Base-by-base conservation (phyloP, 768 basidiomycete species). In the Mycena galericulata region DNA sequence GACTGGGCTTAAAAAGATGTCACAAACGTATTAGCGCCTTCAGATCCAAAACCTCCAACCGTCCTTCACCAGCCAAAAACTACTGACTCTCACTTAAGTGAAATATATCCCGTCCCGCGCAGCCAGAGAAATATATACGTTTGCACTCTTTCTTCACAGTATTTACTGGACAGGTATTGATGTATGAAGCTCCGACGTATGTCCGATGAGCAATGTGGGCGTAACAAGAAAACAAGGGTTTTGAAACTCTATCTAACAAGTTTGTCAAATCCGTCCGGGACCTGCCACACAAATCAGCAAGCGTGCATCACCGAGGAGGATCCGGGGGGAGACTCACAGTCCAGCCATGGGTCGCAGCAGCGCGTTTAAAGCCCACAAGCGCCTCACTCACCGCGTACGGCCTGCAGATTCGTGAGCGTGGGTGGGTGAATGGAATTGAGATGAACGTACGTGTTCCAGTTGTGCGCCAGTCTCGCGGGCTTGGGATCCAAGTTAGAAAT, bases 311-410 rank as follows among this genome's bases (percentile, higher is more conserved):
- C 14, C 34, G 34, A 20, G 20, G 18, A 36, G n/a, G 4, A 30
- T 47, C 22, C 38, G 53, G 14, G n/a, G n/a, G 38, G 17, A 61
- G 24, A 49, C 79, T 27, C 71, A 87, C 88, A 79, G 81, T 85
- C 91, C 91, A 92, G 6, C 84, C 84, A 75, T 94, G 92, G 2
- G 87, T 81, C 1, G 75, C 76, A 14, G 92, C 92, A 0, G 91
- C 92, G 26, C 91, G 79, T 73, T 88, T 87, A 73, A 85, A 93
- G 4, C 90, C 91, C 18, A 79, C 83, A 41, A 92, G 72, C 0
- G 92, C 87, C 73, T 93, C 92, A 3, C 79, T 71, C 32, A 89
- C 83, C 2, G 75, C 74, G 73, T 92, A 92, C 0, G 81, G 77
- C 55, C 83, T 84, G n/a, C 36, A 41, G 29, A 10, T 50, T 24